Conservation (phyloP, 805 yeast genomes). For the Wickerhamiella nectarea region DNA sequence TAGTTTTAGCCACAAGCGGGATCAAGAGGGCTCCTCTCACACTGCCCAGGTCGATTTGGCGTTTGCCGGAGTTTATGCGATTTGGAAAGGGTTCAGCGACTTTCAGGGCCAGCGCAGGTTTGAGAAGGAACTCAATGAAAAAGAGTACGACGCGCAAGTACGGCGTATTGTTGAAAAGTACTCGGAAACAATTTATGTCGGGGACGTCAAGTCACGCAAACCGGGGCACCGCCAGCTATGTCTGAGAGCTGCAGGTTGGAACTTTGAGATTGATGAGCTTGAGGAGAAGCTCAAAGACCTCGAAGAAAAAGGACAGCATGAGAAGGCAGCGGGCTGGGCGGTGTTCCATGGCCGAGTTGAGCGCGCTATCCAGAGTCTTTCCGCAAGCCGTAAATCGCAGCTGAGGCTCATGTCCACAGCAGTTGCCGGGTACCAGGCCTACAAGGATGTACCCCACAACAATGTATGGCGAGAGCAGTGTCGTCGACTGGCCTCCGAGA, state of each 20-base stretch:
- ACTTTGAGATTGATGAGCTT: conserved; percentile 58
- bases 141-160: conserved; percentile 38
- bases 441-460: conserved; percentile 40
- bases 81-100: conserved; percentile 53
- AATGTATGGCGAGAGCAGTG: conserved; percentile 91
- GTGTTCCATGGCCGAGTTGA: conserved; percentile 82
- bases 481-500: conserved; percentile 70
- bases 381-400: conserved; percentile 56
- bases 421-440: conserved; percentile 74
- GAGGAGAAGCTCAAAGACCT: conserved; percentile 52
- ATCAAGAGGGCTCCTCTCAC: conserved; percentile 51
- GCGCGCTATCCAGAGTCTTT: conserved; percentile 65
- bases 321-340: conserved; percentile 97
- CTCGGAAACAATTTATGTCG: conserved; percentile 26
- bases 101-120: conserved; percentile 15
- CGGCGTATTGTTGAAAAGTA: conserved; percentile 36
- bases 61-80: conserved; percentile 74
- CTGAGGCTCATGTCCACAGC: conserved; percentile 80
- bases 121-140: conserved; percentile 25
- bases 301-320: conserved; percentile 45
- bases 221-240: conserved; percentile 64
- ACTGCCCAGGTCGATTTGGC: conserved; percentile 66
- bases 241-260: conserved; percentile 82
- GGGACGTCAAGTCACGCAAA: conserved; percentile 28
- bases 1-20: conserved; percentile 51